Evolutionary conservation across 1,284 basidiomycete species (phyloP).

Genomic region (Pseudozyma hubeiensis): DNA sequence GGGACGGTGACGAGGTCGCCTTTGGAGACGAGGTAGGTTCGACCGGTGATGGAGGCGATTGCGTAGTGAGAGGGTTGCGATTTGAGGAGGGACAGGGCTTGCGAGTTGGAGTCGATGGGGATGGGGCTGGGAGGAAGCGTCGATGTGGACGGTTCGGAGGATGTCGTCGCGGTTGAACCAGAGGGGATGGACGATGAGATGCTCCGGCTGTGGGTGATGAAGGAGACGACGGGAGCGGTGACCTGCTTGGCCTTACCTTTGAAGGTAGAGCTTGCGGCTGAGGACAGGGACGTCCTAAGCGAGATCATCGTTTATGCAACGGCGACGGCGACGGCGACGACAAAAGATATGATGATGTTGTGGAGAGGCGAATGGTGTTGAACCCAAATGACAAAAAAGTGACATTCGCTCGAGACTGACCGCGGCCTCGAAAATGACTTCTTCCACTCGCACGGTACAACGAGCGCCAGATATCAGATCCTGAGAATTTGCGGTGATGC

Average conservation of each 20-base stretch:
- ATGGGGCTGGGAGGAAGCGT: not conserved
- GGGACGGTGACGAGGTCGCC: conserved; percentile 92
- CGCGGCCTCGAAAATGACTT: conserved; percentile 2
- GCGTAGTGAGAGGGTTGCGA: conserved; percentile 86
- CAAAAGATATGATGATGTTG: too few species aligned
- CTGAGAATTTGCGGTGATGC: too few species aligned
- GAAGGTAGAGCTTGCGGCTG: conserved; percentile 16
- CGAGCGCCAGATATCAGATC: too few species aligned
- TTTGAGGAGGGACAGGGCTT: conserved; percentile 70
- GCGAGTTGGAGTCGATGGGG: conserved; percentile 16
- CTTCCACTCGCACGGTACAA: conserved; percentile 36
- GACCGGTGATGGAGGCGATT: conserved; percentile 85
- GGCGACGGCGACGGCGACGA: too few species aligned
- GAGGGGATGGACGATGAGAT: conserved; percentile 8
- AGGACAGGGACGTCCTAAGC: conserved; percentile 21
- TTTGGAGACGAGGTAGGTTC: conserved; percentile 87
- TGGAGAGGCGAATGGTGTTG: not conserved
- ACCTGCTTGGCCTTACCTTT: conserved; percentile 44
- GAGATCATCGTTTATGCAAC: conserved; percentile 21
- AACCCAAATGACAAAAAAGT: conserved; percentile 1
- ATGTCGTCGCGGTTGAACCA: not conserved
- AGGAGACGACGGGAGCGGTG: conserved; percentile 5
- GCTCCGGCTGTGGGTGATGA: conserved; percentile 2
- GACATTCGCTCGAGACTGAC: not conserved
- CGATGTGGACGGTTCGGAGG: conserved; percentile 7